These are phyloP conservation scores for Rhizopus sp. DNA, from an alignment of 371 early-diverging fungal species.

Conservation along the genomic window DNA sequence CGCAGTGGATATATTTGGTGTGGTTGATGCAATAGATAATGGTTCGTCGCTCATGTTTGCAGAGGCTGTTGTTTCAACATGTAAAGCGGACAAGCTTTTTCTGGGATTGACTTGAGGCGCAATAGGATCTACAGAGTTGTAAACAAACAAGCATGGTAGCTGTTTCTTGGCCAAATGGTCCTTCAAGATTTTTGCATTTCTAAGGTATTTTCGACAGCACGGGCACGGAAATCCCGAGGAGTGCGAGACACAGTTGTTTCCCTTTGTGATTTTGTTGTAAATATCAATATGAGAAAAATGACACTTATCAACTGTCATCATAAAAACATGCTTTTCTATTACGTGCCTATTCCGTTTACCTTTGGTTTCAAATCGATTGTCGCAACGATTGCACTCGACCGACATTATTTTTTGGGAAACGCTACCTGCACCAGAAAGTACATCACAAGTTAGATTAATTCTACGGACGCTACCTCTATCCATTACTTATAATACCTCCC, in stretches of 20 bases:
- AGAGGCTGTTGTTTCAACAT: constrained; percentile 2
- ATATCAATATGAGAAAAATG: no score
- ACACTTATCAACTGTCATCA: no score
- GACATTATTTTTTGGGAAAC: no score
- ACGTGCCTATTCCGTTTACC: no score
- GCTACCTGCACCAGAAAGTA: no score
- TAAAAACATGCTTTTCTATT: no score
- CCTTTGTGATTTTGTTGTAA: no score
- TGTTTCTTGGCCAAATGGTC: constrained; percentile 3
- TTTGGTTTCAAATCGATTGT: no score
- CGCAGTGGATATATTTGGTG: constrained; percentile 1
- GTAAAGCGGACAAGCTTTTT: constrained; percentile 6
- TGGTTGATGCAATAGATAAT: constrained; percentile 3
- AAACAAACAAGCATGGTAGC: not conserved
- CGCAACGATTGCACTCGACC: no score
- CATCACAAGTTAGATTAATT: no score
- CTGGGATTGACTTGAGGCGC: constrained; percentile 3
- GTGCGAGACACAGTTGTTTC: constrained; percentile 4
- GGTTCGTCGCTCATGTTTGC: not conserved
- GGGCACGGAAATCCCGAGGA: not conserved
- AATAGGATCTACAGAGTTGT: constrained; percentile 1
- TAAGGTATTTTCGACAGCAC: not conserved
- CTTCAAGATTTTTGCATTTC: constrained; percentile 5
- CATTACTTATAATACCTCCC: no score
- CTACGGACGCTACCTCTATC: no score